Conservation (phyloP, 345 rosid genomes). For the Brassica rapa region DNA sequence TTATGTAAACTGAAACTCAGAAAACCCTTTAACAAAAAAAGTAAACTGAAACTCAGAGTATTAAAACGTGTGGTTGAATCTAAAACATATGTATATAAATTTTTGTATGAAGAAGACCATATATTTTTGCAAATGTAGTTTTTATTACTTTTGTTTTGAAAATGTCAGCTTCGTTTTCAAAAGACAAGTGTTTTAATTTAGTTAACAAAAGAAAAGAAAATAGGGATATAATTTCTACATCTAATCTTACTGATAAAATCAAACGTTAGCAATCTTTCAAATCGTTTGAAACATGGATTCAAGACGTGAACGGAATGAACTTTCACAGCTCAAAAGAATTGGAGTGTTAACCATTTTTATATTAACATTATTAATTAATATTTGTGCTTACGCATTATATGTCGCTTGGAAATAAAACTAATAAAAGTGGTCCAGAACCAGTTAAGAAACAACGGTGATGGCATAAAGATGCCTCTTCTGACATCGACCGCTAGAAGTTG, state of each 20-base stretch:
- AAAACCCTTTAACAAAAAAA: too few relatives aligned
- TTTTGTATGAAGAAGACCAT: not conserved
- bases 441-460: constrained; percentile 17
- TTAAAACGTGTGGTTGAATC: not conserved
- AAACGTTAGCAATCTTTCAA: not conserved
- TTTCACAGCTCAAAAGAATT: not conserved
- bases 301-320: constrained; percentile 26
- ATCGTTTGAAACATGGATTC: not conserved
- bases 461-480: constrained; percentile 22
- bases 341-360: not conserved
- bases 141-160: not conserved
- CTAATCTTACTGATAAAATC: not conserved
- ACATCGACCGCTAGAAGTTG: constrained; percentile 12
- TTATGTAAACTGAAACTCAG: not conserved
- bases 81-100: too few relatives aligned
- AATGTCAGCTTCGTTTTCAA: too few relatives aligned
- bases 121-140: not conserved
- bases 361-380: not conserved
- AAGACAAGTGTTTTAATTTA: not conserved
- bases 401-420: constrained; percentile 4
- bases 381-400: not conserved
- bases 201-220: not conserved
- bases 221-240: not conserved
- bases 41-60: not conserved
- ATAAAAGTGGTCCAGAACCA: constrained; percentile 27